Conservation (phyloP, 2,329 filamentous ascomycete genomes). For the Sporothrix brasiliensis region DNA sequence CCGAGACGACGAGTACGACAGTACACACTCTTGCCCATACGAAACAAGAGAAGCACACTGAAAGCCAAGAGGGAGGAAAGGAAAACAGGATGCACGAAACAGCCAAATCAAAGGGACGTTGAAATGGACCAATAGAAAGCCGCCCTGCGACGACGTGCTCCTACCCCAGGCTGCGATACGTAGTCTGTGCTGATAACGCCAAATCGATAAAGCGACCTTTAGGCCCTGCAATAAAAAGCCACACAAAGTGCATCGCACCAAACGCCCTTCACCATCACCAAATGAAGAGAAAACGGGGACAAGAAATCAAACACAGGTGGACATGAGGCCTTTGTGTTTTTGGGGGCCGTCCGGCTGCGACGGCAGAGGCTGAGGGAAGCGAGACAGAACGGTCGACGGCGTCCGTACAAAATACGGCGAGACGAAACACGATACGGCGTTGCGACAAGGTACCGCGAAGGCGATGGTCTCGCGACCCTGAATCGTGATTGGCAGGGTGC, state of each 20-base stretch:
- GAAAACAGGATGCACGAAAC: background rate
- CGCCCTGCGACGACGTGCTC: conserved; percentile 20
- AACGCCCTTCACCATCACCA: background rate
- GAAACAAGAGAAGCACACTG: background rate
- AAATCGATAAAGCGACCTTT: background rate
- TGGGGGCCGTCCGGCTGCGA: background rate
- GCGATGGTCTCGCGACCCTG: conserved; percentile 4
- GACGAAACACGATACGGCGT: background rate
- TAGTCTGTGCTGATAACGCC: background rate
- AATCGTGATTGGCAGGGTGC: background rate
- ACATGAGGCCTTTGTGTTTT: background rate
- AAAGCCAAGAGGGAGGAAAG: background rate
- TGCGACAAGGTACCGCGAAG: too few relatives aligned
- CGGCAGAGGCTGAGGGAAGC: background rate
- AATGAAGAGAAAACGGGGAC: background rate
- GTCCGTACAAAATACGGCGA: background rate
- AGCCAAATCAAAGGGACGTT: background rate
- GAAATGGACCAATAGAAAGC: conserved; percentile 11
- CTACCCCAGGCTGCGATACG: conserved; percentile 20
- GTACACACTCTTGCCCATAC: background rate
- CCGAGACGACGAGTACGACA: background rate
- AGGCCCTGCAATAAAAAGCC: background rate
- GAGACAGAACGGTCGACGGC: background rate
- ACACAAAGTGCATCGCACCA: background rate
- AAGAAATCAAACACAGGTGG: background rate